Evolutionary conservation across 2,329 filamentous ascomycete genomes (phyloP).

Genomic region (Fusarium oxysporum): DNA sequence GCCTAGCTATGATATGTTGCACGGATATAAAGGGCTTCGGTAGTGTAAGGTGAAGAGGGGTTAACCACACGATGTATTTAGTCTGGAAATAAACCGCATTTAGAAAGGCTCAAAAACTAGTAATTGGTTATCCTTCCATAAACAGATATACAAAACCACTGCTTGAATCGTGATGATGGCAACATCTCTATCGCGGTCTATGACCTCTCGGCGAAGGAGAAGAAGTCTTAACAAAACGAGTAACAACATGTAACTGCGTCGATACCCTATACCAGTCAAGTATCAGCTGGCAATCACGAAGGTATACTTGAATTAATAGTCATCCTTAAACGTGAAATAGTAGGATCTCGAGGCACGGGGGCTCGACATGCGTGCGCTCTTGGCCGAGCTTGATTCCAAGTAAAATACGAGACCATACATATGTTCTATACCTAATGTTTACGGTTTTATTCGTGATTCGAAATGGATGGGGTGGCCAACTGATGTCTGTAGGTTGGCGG

Average conservation of each 20-base stretch:
- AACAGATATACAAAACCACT: accelerated
- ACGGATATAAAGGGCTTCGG: accelerated
- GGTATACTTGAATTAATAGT: accelerated
- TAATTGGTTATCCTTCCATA: not conserved
- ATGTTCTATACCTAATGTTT: accelerated
- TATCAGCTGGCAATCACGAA: accelerated
- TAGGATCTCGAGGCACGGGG: not conserved
- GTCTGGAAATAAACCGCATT: no score
- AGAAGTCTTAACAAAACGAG: accelerated
- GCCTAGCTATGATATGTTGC: accelerated
- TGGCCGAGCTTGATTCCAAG: accelerated
- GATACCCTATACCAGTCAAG: accelerated
- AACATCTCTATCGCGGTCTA: accelerated
- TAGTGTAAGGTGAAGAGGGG: no score
- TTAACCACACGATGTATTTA: not conserved
- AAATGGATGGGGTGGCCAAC: accelerated
- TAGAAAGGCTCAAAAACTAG: not conserved
- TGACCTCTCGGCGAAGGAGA: accelerated
- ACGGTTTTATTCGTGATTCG: not conserved
- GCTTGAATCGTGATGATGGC: not conserved
- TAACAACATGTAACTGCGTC: accelerated
- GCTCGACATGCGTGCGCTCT: accelerated
- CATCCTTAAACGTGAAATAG: accelerated
- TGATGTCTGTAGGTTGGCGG: not conserved
- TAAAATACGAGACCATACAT: accelerated